phyloP scores from a whole-genome alignment of 768 basidiomycete species.

The Agaricus sinodeliciosus region DNA sequence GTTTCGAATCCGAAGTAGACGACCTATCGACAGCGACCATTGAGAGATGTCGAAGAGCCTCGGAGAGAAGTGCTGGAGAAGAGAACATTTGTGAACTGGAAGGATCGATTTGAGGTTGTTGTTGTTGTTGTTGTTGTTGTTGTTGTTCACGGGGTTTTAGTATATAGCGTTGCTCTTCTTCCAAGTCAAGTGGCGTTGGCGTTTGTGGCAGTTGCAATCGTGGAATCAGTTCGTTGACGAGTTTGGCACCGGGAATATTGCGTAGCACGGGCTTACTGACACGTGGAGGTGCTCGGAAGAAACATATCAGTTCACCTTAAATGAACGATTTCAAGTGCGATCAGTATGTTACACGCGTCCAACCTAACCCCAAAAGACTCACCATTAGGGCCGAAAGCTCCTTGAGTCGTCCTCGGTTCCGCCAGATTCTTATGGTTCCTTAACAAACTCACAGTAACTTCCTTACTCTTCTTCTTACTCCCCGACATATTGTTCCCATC shows the following conservation, averaged over 20 bases:
- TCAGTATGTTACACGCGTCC: neutral
- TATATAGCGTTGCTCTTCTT: neutral
- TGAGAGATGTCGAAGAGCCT: conserved; percentile 62
- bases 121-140: conserved; percentile 14
- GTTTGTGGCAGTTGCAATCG: conserved; percentile 15
- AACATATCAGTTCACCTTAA: conserved; percentile 82
- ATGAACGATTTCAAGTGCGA: neutral
- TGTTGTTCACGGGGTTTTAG: conserved; percentile 1
- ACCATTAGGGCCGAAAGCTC: conserved; percentile 88
- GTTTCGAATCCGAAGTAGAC: conserved; percentile 20
- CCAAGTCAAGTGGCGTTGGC: no score
- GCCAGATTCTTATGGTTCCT: conserved; percentile 71
- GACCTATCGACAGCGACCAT: conserved; percentile 55
- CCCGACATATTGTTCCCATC: conserved; percentile 2
- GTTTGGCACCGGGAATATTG: conserved; percentile 34
- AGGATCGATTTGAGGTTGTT: conserved; percentile 12
- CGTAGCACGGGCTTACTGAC: conserved; percentile 56
- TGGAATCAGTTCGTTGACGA: conserved; percentile 18
- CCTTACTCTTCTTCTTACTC: conserved; percentile 31
- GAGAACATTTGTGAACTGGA: conserved; percentile 37
- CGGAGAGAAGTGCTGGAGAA: conserved; percentile 64
- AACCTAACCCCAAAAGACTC: conserved; percentile 11
- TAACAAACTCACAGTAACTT: conserved; percentile 46
- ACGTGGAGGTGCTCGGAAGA: conserved; percentile 73
- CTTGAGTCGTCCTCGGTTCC: conserved; percentile 82